Base-by-base conservation (phyloP, 768 basidiomycete species). In the Tricholoma bakamatsutake region DNA sequence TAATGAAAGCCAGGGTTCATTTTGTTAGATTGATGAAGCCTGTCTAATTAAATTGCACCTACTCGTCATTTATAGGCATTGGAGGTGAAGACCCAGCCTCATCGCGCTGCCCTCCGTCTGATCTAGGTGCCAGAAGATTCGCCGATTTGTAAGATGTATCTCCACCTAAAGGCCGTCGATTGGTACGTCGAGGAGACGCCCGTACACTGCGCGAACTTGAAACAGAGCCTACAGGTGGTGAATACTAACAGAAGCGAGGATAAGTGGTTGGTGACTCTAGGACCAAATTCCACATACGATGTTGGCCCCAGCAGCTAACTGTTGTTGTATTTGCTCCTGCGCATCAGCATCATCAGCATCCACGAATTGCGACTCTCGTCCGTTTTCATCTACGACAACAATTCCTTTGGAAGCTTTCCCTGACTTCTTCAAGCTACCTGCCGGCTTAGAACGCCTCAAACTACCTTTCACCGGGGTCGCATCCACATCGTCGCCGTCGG, bases 301-400 rank as follows among this genome's bases (percentile, higher is more conserved):
- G 54, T 80, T 83, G 13, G 81, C 85, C 34, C 88, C 91, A 54
- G 84, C 85, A 33, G 80, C 85, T 30, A 95, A 71, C 57, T 90
- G 90, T 58, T 89, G 85, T 64, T 93, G 90, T 45, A 96, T 90
- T 67, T 95, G 92, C 63, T 89, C 87, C 60, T 88, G 82, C 7
- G 90, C 90, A 61, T 86, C 78, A 11, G 80, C 84, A 52, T 91
- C 90, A 61, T 93, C 90, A 3, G 91, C 91, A 67, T 93, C 91
- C 86, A 91, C 87, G 64, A 93, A 93, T 62, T 92, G 91, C 10
- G 91, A 93, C 2, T 79, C 77, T 5, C 82, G 81, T 15, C 83
- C 83, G 63, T 70, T 76, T 51, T 77, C 76, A 39, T 81, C 77
- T 27, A 72, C 60, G 28, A 71, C 57, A 17, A 61, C 62, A 11